Evolutionary conservation across 2,329 filamentous ascomycete genomes (phyloP).

Genomic region (Diaporthe sp.): DNA sequence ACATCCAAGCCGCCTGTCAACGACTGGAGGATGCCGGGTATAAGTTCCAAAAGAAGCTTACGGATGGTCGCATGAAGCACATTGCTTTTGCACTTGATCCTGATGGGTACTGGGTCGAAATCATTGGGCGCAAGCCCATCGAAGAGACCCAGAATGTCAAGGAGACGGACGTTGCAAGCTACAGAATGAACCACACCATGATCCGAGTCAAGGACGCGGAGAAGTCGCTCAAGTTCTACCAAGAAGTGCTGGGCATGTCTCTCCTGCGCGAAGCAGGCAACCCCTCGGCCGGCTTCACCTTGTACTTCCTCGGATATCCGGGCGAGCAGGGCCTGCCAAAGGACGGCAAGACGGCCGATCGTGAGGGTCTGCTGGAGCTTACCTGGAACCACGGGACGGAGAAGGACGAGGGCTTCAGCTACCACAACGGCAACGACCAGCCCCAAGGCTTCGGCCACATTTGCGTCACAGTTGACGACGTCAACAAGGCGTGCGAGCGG

Average conservation of each 20-base stretch:
- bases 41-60: slow-evolving; percentile 94
- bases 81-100: slow-evolving; percentile 94
- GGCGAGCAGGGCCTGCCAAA: slow-evolving; percentile 66
- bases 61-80: slow-evolving; percentile 86
- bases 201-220: slow-evolving; percentile 88
- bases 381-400: slow-evolving; percentile 90
- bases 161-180: slow-evolving; percentile 80
- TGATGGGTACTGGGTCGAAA: slow-evolving; percentile 89
- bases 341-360: slow-evolving; percentile 71
- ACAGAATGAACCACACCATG: slow-evolving; percentile 94
- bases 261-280: slow-evolving; percentile 82
- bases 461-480: slow-evolving; percentile 87
- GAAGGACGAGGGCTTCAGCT: slow-evolving; percentile 85
- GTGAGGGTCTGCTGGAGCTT: slow-evolving; percentile 89
- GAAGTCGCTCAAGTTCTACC: slow-evolving; percentile 83
- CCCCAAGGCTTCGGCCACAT: slow-evolving; percentile 97
- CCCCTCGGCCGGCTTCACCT: slow-evolving; percentile 80
- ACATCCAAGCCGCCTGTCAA: slow-evolving; percentile 90
- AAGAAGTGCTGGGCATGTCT: slow-evolving; percentile 91
- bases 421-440: slow-evolving; percentile 92
- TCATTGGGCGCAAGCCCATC: slow-evolving; percentile 79
- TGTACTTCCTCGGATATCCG: slow-evolving; percentile 93
- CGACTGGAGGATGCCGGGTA: slow-evolving; percentile 92
- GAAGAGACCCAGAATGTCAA: slow-evolving; percentile 80
- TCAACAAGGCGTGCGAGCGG: slow-evolving; percentile 88